Percentiles rank a stretch among this genome's conserved stretches.
Conservation (phyloP, 2,329 filamentous ascomycete genomes). For the Pyrenophora graminea region DNA sequence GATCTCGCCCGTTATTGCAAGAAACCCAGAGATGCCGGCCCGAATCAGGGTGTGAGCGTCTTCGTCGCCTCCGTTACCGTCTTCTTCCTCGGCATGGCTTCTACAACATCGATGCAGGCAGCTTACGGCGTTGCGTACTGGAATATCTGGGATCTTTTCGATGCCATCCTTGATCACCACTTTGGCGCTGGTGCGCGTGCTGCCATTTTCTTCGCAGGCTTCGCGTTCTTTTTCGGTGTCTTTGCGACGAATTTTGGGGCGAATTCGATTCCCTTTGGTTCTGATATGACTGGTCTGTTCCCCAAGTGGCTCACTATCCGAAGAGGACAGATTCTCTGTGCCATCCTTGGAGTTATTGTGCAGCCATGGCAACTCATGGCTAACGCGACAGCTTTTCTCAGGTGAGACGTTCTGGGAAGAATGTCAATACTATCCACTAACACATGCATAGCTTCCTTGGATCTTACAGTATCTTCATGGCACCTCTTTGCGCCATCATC, state of each 20-base stretch:
- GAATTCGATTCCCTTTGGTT: conserved; percentile 50
- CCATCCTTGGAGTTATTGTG: conserved; percentile 43
- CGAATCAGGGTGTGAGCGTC: conserved; percentile 43
- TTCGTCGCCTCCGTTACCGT: conserved; percentile 47
- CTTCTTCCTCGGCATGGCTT: conserved; percentile 49
- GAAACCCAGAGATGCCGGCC: conserved; percentile 34
- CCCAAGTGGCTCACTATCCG: conserved; percentile 51
- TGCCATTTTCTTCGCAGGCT: conserved; percentile 47
- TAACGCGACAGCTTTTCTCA: conserved; percentile 48
- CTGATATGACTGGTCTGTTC: conserved; percentile 50
- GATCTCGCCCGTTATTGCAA: conserved; percentile 50
- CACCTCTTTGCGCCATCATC: conserved; percentile 47
- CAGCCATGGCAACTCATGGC: conserved; percentile 52
- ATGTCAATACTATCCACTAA: background rate
- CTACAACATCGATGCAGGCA: conserved; percentile 44
- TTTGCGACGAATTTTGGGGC: conserved; percentile 51
- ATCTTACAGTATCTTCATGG: conserved; percentile 50
- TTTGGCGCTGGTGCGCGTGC: conserved; percentile 47
- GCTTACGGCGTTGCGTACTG: conserved; percentile 48
- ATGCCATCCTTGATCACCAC: conserved; percentile 49
- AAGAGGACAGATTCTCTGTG: conserved; percentile 50
- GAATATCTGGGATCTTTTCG: conserved; percentile 54
- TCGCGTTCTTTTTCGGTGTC: conserved; percentile 46
- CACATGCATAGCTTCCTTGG: conserved; percentile 45
- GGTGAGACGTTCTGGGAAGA: background rate